Conservation (phyloP, 495 filamentous ascomycete genomes). For the Neurospora tetrasperma region DNA sequence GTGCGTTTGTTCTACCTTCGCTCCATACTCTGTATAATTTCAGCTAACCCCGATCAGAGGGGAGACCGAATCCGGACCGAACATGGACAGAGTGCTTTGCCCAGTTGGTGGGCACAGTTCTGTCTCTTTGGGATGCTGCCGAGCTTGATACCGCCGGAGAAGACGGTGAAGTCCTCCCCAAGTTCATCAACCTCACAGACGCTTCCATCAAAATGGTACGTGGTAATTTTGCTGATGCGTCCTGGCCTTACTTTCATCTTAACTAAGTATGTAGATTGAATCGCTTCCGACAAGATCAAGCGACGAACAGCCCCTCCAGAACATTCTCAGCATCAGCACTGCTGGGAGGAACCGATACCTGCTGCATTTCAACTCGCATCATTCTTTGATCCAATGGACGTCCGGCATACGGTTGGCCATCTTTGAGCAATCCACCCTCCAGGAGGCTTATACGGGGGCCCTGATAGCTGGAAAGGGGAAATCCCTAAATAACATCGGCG, state of each 20-base stretch:
- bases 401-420: conserved; percentile 88
- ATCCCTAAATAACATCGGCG: conserved; percentile 69
- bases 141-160: conserved; percentile 81
- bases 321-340: conserved; percentile 90
- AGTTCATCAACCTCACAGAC: conserved; percentile 95
- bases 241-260: background rate
- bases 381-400: conserved; percentile 93
- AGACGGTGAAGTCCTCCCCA: conserved; percentile 78
- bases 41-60: conserved; percentile 47
- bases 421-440: conserved; percentile 86
- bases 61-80: conserved; percentile 73
- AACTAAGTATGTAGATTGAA: conserved; percentile 56
- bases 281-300: conserved; percentile 70
- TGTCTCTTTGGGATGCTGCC: conserved; percentile 92
- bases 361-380: conserved; percentile 88
- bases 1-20: conserved; percentile 41
- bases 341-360: conserved; percentile 92
- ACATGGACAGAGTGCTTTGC: conserved; percentile 97
- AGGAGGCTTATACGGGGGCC: conserved; percentile 94
- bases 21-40: conserved; percentile 3
- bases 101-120: conserved; percentile 85
- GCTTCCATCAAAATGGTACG: conserved; percentile 92
- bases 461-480: conserved; percentile 94
- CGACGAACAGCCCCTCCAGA: conserved; percentile 70
- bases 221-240: background rate